phyloP scores from a whole-genome alignment of 805 yeast species.

The Teunomyces kruisii region DNA sequence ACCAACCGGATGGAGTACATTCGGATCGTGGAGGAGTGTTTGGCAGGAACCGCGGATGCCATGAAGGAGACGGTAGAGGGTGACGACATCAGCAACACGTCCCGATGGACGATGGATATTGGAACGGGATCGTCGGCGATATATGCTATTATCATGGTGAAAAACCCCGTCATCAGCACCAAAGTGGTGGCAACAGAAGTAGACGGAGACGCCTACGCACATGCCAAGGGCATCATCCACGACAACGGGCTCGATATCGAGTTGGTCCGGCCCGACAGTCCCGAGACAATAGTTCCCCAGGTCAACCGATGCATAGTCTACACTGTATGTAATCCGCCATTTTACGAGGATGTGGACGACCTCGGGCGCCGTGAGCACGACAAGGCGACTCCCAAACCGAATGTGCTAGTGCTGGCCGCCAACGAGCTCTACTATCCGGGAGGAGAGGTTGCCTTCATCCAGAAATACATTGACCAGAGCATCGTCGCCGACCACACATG shows the following conservation, averaged over 20 bases:
- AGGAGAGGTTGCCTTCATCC: constrained; percentile 18
- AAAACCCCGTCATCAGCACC: not conserved
- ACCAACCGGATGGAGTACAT: constrained; percentile 19
- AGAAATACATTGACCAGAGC: constrained; percentile 13
- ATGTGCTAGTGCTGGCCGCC: constrained; percentile 8
- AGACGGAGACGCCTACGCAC: constrained; percentile 10
- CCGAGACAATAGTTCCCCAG: constrained; percentile 2
- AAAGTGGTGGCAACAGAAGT: constrained; percentile 17
- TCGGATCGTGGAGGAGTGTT: constrained; percentile 12
- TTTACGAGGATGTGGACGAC: constrained; percentile 12
- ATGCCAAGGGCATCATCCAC: constrained; percentile 6
- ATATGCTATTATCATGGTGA: constrained; percentile 16
- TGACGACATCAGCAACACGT: not conserved
- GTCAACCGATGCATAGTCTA: constrained; percentile 7
- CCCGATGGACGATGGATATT: constrained; percentile 14
- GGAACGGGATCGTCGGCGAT: constrained; percentile 22
- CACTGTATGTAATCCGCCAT: constrained; percentile 23
- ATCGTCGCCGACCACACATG: not conserved
- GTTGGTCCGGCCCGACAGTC: not conserved
- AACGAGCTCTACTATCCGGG: constrained; percentile 15
- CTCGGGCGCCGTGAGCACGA: constrained; percentile 4
- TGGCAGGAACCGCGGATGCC: constrained; percentile 9
- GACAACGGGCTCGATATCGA: not conserved
- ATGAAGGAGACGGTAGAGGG: too few species aligned
- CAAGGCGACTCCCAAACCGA: constrained; percentile 8